Conservation (phyloP, 805 yeast species). For the Candida orba region DNA sequence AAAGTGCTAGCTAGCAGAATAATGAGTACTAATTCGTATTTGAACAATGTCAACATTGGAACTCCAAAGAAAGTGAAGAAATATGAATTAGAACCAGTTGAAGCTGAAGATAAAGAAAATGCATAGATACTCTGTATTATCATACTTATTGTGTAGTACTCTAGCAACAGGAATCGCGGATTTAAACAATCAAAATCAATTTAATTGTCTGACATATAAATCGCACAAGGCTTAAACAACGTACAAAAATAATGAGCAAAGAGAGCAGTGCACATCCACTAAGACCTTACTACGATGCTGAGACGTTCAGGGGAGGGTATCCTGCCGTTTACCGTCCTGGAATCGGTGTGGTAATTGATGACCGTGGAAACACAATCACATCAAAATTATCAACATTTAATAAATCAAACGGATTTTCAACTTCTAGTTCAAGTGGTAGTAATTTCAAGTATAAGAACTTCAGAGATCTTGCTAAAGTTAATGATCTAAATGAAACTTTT, state of each 20-base stretch:
- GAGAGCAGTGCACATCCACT: slow-evolving; percentile 16
- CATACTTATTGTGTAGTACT: no score
- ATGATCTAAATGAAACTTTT: slow-evolving; percentile 18
- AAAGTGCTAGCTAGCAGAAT: slow-evolving; percentile 11
- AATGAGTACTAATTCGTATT: slow-evolving; percentile 23
- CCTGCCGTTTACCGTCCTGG: slow-evolving; percentile 54
- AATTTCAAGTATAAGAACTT: slow-evolving; percentile 9
- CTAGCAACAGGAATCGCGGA: slow-evolving; percentile 2
- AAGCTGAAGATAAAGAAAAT: slow-evolving; percentile 3
- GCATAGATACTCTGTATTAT: not conserved
- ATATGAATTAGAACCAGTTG: slow-evolving; percentile 6
- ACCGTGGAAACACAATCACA: slow-evolving; percentile 32
- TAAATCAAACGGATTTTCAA: slow-evolving; percentile 7
- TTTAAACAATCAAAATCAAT: not conserved
- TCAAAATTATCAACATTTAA: slow-evolving; percentile 27
- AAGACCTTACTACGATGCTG: slow-evolving; percentile 71
- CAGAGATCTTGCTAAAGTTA: slow-evolving; percentile 17
- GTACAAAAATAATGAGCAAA: not conserved
- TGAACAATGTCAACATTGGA: slow-evolving; percentile 10
- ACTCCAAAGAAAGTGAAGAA: slow-evolving; percentile 9
- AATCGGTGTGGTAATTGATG: slow-evolving; percentile 47
- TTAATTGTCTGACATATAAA: not conserved
- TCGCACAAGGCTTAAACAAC: not conserved
- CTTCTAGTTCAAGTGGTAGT: not conserved
- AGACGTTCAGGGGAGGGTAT: slow-evolving; percentile 57